Conservation (phyloP, 2,329 filamentous ascomycete species). For the Diplodia corticola region DNA sequence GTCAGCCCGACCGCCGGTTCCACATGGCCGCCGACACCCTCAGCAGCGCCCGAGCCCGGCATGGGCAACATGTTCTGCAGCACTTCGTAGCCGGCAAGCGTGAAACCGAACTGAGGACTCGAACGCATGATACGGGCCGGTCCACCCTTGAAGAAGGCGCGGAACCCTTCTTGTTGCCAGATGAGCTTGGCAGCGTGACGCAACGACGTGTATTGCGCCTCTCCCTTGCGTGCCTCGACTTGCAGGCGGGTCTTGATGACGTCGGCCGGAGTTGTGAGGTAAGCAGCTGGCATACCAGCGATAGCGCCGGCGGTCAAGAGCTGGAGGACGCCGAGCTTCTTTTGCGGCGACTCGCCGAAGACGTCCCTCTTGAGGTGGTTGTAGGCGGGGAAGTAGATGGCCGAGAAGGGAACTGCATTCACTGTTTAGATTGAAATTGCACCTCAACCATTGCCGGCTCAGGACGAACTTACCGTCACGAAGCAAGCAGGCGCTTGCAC, state of each 20-base stretch:
- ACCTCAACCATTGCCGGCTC: too few species aligned
- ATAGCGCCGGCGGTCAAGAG: slow-evolving; percentile 94
- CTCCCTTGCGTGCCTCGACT: slow-evolving; percentile 95
- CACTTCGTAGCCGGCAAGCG: slow-evolving; percentile 90
- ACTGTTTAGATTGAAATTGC: slow-evolving; percentile 1
- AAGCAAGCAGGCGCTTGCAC: slow-evolving; percentile 87
- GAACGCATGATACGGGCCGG: slow-evolving; percentile 93
- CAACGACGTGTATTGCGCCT: slow-evolving; percentile 81
- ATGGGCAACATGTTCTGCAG: slow-evolving; percentile 78
- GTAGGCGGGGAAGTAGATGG: slow-evolving; percentile 98
- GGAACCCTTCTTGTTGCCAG: slow-evolving; percentile 87
- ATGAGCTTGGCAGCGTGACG: slow-evolving; percentile 84
- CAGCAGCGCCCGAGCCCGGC: slow-evolving; percentile 60
- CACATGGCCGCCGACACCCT: slow-evolving; percentile 56
- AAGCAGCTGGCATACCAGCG: slow-evolving; percentile 59
- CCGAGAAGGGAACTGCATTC: slow-evolving; percentile 79
- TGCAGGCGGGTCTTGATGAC: slow-evolving; percentile 99
- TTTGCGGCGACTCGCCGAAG: slow-evolving; percentile 84
- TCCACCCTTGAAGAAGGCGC: slow-evolving; percentile 97
- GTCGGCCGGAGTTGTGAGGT: slow-evolving; percentile 95
- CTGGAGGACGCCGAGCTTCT: slow-evolving; percentile 87
- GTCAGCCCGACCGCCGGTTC: slow-evolving; percentile 65
- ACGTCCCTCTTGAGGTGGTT: slow-evolving; percentile 89
- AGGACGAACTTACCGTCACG: slow-evolving; percentile 61
- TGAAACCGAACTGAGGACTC: slow-evolving; percentile 97